Base-by-base conservation (phyloP, 345 rosid species). In the Salix arbutifolia region DNA sequence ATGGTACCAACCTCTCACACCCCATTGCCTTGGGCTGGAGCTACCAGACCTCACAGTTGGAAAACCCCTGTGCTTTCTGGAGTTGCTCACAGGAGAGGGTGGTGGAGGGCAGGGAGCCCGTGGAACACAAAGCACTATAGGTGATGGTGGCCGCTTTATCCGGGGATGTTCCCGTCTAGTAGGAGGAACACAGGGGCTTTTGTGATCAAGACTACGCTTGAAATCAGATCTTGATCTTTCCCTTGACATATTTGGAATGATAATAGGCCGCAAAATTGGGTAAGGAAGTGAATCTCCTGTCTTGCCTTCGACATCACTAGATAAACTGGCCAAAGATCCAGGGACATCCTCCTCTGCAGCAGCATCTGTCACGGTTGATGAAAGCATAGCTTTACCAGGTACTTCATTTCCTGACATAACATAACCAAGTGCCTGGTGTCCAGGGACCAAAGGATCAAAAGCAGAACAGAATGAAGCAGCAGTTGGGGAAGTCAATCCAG, bases 1-100 rank as follows among this genome's bases (percentile, higher is more conserved):
- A 78, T 87, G 88, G 72, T 87, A 89, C 89, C 91, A 88, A 83
- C 97, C 94, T 87, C 92, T 91, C 86, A 92, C 79, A 80, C 97
- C 90, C 99, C 99, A 95, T 70, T 95, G 93, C 84, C 99, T 88
- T 67, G 99, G 99, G 82, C 99, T 95, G 78, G 99, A 95, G 85
- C 99, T 95, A 83, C 99, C 99, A 64, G 99, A 95, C 84, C 99
- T 93, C 83, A 95, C 99, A 78, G 90, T 91, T 40, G 99, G 94
- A 82, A 92, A 89, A 53, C 99, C 97, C 67, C 97, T 86, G 28
- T 87, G 92, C 82, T 92, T 91, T 87, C 97, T 89, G 50, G 99
- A 84, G 73, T 90, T 92, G 65, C 91, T 91, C 80, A 86, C 97
- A 79, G 97, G 93, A 76, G 99, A 95, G 31, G 97, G 96, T 48